Percentiles rank a stretch among this genome's conserved stretches.
Evolutionary conservation across 352 stramenopile genomes (phyloP).

Genomic region (Thraustotheca clavata): DNA sequence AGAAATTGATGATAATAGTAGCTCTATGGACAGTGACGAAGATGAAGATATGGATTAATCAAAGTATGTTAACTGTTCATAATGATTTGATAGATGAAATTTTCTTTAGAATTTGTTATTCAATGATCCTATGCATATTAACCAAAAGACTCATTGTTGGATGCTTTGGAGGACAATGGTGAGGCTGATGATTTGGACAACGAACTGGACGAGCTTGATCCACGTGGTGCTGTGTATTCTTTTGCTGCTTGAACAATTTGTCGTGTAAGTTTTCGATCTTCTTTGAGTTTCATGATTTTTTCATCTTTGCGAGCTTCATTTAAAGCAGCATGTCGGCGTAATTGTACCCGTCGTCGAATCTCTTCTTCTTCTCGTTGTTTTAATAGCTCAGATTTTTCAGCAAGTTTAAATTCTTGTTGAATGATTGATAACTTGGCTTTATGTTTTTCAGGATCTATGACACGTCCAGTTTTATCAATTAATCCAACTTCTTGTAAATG

Average conservation of each 20-base stretch:
- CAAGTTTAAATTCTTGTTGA: slow-evolving; percentile 87
- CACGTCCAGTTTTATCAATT: slow-evolving; percentile 81
- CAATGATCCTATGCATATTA: too few species aligned
- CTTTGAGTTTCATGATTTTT: slow-evolving; percentile 78
- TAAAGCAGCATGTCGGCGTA: slow-evolving; percentile 80
- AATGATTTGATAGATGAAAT: too few species aligned
- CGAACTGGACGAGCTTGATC: background rate
- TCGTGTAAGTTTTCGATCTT: slow-evolving; percentile 78
- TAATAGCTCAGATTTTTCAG: slow-evolving; percentile 65
- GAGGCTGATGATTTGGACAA: slow-evolving; percentile 15
- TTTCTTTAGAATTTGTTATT: too few species aligned
- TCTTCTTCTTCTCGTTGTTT: slow-evolving; percentile 79
- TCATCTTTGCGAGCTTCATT: slow-evolving; percentile 73
- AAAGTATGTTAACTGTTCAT: slow-evolving; percentile 23
- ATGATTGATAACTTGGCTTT: slow-evolving; percentile 88
- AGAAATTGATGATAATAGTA: slow-evolving; percentile 52
- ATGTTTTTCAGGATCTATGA: slow-evolving; percentile 85
- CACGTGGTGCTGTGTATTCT: slow-evolving; percentile 29
- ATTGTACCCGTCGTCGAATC: slow-evolving; percentile 77
- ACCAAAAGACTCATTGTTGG: background rate
- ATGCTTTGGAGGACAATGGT: slow-evolving; percentile 1
- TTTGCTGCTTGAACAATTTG: slow-evolving; percentile 79
- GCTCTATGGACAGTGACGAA: slow-evolving; percentile 45
- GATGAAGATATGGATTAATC: slow-evolving; percentile 75
- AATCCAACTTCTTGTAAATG: slow-evolving; percentile 72